These are phyloP conservation scores for Aspergillus pseudoglaucus DNA, from an alignment of 2,329 filamentous ascomycete species.

Conservation along the genomic window DNA sequence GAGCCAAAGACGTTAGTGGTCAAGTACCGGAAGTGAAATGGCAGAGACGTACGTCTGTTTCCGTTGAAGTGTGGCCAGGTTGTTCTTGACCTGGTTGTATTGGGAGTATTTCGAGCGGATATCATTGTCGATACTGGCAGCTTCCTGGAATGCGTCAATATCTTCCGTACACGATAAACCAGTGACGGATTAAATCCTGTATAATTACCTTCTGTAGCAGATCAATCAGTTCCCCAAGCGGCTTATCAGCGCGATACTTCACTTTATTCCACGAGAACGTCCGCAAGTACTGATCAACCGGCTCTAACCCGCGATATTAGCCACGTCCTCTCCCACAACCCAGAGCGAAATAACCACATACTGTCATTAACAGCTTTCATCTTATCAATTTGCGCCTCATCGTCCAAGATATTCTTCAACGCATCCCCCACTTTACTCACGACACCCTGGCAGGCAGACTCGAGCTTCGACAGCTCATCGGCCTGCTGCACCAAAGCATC, in stretches of 20 bases:
- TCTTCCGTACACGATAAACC: not conserved
- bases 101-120: slow-evolving; percentile 91
- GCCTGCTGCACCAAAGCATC: slow-evolving; percentile 94
- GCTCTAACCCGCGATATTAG: slow-evolving; percentile 53
- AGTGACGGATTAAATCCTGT: not conserved
- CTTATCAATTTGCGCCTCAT: slow-evolving; percentile 72
- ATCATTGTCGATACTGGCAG: slow-evolving; percentile 88
- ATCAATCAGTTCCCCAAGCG: slow-evolving; percentile 79
- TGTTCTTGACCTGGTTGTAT: slow-evolving; percentile 87
- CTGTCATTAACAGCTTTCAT: slow-evolving; percentile 95
- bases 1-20: not conserved
- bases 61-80: slow-evolving; percentile 70
- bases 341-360: slow-evolving; percentile 41
- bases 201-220: slow-evolving; percentile 72
- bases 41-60: slow-evolving; percentile 66
- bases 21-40: not conserved
- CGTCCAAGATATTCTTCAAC: slow-evolving; percentile 72
- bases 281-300: slow-evolving; percentile 87
- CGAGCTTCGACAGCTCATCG: slow-evolving; percentile 87
- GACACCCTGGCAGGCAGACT: slow-evolving; percentile 69
- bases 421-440: slow-evolving; percentile 86
- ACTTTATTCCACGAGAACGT: slow-evolving; percentile 96
- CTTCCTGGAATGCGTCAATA: slow-evolving; percentile 54
- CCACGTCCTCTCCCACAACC: slow-evolving; percentile 1
- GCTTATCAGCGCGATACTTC: slow-evolving; percentile 89